Evolutionary conservation across 345 rosid species (phyloP), one percentile per base, ranked within the genome.

Genomic region (Lagerstroemia speciosa): DNA sequence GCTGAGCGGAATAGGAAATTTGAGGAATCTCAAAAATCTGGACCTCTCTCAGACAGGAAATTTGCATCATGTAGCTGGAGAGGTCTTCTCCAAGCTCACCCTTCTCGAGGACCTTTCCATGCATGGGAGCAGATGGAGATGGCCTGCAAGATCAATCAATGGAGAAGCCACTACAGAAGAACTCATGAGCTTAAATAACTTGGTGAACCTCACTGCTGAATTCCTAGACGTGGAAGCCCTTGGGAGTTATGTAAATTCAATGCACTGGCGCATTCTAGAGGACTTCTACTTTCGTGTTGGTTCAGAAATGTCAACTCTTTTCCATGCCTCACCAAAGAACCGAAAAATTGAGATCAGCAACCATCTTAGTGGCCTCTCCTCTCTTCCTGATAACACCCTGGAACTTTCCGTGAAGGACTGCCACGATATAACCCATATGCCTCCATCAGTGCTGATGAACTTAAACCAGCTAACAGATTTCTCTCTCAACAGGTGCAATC

Each of bases 21-120:
- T 83, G 69, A 69, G 69, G 10, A 71, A 65, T 33, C 69, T 85
- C 36, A 71, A 68, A 74, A 50, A 67, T 52, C 52, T 83, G 26
- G 63, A 78, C 73, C 75, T 83, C 19, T 83, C 81, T 7, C 75
- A 72, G 63, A 83, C 87, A 32, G 75, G 69, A 62, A 71, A 76
- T 71, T 79, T 83, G 38, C 67, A 63, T 65, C 76, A 67, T 65
- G 75, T 83, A 43, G 67, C 52, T 65, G 71, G 72, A 2, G 84
- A 78, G 67, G 50, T 38, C 46, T 68, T 85, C 62, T 43, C 72
- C 16, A 66, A 68, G 31, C 73, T 85, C 72, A 48, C 67, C 38
- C 66, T 67, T 67, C 65, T 85, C 26, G 84, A 83, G 70, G 70
- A 66, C 61, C 69, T 85, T 41, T 79, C 81, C 78, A 81, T 83